phyloP scores from a whole-genome alignment of 805 yeast genomes.

The Peterozyma xylosa region DNA sequence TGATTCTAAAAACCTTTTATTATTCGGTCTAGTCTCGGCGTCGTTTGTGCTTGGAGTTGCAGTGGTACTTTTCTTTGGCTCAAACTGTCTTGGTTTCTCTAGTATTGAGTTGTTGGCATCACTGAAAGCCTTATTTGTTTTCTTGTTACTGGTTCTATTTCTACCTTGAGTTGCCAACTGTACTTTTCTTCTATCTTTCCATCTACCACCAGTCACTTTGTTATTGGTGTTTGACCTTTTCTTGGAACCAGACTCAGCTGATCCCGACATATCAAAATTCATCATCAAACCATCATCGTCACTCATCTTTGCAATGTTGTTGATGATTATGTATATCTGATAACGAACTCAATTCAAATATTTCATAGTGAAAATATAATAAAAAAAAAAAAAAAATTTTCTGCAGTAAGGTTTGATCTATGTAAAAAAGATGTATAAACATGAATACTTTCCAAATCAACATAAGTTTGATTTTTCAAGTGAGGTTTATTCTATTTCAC shows the following conservation, averaged over 20 bases:
- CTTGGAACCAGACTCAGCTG: slow-evolving; percentile 15
- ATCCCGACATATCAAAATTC: slow-evolving; percentile 54
- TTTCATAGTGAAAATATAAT: no score
- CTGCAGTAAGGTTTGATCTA: no score
- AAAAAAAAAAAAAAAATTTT: no score
- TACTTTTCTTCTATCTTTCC: slow-evolving; percentile 73
- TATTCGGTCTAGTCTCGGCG: slow-evolving; percentile 9
- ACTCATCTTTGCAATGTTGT: slow-evolving; percentile 10
- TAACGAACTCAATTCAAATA: not conserved
- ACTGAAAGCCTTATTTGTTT: slow-evolving; percentile 10
- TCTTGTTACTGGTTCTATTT: slow-evolving; percentile 14
- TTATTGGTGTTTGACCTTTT: slow-evolving; percentile 12
- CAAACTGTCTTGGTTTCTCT: slow-evolving; percentile 3
- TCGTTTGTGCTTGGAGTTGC: slow-evolving; percentile 3
- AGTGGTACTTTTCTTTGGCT: not conserved
- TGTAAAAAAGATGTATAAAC: not conserved
- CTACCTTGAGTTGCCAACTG: slow-evolving; percentile 44
- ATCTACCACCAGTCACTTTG: slow-evolving; percentile 64
- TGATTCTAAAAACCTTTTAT: slow-evolving; percentile 9
- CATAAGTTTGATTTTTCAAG: slow-evolving; percentile 5
- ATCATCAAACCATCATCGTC: slow-evolving; percentile 56
- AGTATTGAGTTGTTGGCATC: slow-evolving; percentile 10
- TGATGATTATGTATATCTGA: not conserved
- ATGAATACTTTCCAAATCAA: not conserved
- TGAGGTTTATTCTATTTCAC: not conserved